Evolutionary conservation across 1,284 basidiomycete species (phyloP), one percentile per base, ranked within the genome.

Genomic region (Trichosporon coremiiforme): DNA sequence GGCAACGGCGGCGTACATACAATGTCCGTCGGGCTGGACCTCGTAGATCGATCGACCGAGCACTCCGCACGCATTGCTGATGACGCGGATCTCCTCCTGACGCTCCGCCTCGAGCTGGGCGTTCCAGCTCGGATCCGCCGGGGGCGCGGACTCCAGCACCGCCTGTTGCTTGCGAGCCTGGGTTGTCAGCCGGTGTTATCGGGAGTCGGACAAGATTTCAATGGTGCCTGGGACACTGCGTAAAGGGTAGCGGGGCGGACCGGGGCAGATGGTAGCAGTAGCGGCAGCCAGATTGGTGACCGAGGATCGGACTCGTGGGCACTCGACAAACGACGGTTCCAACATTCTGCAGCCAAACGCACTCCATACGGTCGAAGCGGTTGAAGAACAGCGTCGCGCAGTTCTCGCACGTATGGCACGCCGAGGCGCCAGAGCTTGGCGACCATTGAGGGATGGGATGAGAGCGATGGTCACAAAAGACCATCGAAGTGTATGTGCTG

Each of bases 11-110:
- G 94, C 91, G 84, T 92, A 98, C 50, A 98, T 89, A 85, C 95
- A 98, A 78, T 98, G 95, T 0, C 95, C 95, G 78, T 98, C 95
- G 9, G 95, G 93, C 73, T 90, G 90, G 77, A 98, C 92, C 92
- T 95, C 90, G 74, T 89, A 85, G 64, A 94, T 86, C 70, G 89
- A 86, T 15, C 94, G 82, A 20, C 87, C 87, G 31, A 93, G 85
- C 57, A 89, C 86, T 41, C 89, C 86, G 78, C 92, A 94, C 7
- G 89, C 87, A 70, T 84, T 85, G 38, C 84, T 85, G 75, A 96
- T 94, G 38, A 87, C 86, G n/a, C 84, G 82, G 69, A 90, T 89
- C 81, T 95, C 94, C 15, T 91, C 87, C 74, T 87, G 87, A 9
- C 90, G 87, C 78, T 92, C 91, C 70, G 85, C 86, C 75, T 90